phyloP scores from a whole-genome alignment of 2,329 filamentous ascomycete genomes.

The Fusarium pilosicola region DNA sequence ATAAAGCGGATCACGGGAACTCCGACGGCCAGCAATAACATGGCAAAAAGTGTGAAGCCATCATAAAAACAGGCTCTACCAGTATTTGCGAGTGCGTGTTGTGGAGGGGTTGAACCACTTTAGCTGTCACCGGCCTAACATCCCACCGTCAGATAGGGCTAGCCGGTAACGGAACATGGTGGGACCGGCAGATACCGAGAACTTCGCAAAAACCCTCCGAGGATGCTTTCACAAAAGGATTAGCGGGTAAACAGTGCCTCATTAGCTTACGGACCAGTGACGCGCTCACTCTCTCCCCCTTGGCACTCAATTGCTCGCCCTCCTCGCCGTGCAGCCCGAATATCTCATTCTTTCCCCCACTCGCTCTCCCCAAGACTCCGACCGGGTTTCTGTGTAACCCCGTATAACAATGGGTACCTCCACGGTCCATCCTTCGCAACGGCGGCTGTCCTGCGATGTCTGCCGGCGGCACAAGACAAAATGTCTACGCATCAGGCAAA shows the following conservation, averaged over 20 bases:
- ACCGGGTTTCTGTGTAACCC: neutral
- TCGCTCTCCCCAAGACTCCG: neutral
- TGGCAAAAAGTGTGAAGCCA: neutral
- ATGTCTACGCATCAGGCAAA: neutral
- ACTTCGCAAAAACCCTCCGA: neutral
- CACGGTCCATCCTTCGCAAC: neutral
- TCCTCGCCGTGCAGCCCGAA: neutral
- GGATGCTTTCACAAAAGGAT: neutral
- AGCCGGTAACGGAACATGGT: neutral
- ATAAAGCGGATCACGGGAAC: neutral
- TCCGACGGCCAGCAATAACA: rapidly evolving
- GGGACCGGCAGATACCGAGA: neutral
- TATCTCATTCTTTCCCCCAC: neutral
- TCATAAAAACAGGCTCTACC: too few species aligned
- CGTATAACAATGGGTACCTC: neutral
- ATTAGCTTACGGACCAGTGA: neutral
- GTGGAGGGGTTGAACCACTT: neutral
- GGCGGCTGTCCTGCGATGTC: neutral
- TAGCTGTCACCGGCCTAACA: neutral
- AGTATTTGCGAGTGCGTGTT: too few species aligned
- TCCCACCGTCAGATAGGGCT: neutral
- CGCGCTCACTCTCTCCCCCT: neutral
- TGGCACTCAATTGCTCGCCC: neutral
- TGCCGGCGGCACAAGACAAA: neutral
- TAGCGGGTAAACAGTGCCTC: neutral